phyloP scores from a whole-genome alignment of 2,329 filamentous ascomycete genomes.

The Colletotrichum trifolii region DNA sequence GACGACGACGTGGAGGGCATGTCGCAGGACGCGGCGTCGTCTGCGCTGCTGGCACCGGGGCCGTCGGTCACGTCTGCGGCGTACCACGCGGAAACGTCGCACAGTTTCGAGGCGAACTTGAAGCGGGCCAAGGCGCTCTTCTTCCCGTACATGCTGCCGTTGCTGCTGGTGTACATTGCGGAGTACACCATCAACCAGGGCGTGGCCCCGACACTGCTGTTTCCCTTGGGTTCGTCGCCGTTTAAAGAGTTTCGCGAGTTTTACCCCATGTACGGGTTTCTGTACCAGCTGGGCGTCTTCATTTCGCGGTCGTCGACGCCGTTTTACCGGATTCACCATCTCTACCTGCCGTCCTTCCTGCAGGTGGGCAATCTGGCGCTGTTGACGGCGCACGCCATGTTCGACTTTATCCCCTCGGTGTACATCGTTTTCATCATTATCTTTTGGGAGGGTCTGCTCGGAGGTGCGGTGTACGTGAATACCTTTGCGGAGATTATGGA shows the following conservation, averaged over 20 bases:
- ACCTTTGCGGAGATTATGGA: slow-evolving; percentile 96
- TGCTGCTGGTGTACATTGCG: slow-evolving; percentile 91
- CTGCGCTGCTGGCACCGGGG: slow-evolving; percentile 60
- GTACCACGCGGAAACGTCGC: slow-evolving; percentile 46
- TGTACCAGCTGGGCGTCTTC: slow-evolving; percentile 96
- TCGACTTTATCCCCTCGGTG: slow-evolving; percentile 84
- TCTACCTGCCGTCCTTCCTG: slow-evolving; percentile 85
- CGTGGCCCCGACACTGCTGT: slow-evolving; percentile 88
- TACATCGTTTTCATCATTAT: slow-evolving; percentile 87
- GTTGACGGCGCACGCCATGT: slow-evolving; percentile 80
- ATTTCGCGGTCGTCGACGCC: slow-evolving; percentile 92
- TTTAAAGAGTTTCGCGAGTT: slow-evolving; percentile 87
- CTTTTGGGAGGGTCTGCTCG: slow-evolving; percentile 94
- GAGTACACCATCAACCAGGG: slow-evolving; percentile 99
- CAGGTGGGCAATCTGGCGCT: slow-evolving; percentile 83
- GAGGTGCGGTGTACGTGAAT: slow-evolving; percentile 93
- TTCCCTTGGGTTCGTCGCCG: slow-evolving; percentile 79
- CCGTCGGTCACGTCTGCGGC: slow-evolving; percentile 53
- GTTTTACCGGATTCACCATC: slow-evolving; percentile 81
- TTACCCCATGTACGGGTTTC: slow-evolving; percentile 93
- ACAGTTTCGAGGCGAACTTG: slow-evolving; percentile 62
- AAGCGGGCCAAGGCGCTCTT: slow-evolving; percentile 77
- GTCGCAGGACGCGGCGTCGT: slow-evolving; percentile 54
- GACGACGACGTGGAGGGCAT: slow-evolving; percentile 50
- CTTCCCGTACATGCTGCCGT: slow-evolving; percentile 85